Conservation (phyloP, 306 rosid species). For the Betula pendula region DNA sequence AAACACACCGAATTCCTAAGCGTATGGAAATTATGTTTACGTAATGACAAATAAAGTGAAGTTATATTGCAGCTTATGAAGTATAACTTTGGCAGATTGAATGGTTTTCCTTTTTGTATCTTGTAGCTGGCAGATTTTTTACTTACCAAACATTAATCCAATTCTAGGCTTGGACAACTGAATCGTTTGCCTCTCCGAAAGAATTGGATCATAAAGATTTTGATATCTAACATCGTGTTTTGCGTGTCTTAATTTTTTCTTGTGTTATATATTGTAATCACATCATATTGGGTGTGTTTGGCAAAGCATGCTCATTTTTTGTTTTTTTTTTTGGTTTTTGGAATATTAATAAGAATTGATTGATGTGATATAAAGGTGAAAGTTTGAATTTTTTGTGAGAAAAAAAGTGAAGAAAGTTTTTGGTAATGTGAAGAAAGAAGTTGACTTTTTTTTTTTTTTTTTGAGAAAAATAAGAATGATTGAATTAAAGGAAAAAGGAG, state of each 20-base stretch:
- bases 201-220: conserved; percentile 4
- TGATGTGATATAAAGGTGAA: too few species aligned
- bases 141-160: not conserved
- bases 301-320: too few species aligned
- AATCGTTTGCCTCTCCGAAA: not conserved
- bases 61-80: conserved; percentile 2
- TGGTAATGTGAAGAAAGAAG: too few species aligned
- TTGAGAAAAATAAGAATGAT: too few species aligned
- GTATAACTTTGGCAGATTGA: conserved; percentile 16
- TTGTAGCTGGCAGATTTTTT: conserved; percentile 4
- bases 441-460: too few species aligned
- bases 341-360: too few species aligned
- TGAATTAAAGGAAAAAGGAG: too few species aligned
- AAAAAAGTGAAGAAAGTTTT: too few species aligned
- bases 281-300: too few species aligned
- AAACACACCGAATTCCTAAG: not conserved
- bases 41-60: not conserved
- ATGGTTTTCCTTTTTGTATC: conserved; percentile 21
- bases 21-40: not conserved
- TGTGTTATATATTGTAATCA: not conserved
- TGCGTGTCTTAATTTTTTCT: not conserved
- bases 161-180: conserved; percentile 15
- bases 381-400: too few species aligned
- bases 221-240: not conserved
- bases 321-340: too few species aligned